Evolutionary conservation across 176 grass and related monocot species (phyloP), one percentile per base, ranked within the genome.

Genomic region (Thinopyrum elongatum): DNA sequence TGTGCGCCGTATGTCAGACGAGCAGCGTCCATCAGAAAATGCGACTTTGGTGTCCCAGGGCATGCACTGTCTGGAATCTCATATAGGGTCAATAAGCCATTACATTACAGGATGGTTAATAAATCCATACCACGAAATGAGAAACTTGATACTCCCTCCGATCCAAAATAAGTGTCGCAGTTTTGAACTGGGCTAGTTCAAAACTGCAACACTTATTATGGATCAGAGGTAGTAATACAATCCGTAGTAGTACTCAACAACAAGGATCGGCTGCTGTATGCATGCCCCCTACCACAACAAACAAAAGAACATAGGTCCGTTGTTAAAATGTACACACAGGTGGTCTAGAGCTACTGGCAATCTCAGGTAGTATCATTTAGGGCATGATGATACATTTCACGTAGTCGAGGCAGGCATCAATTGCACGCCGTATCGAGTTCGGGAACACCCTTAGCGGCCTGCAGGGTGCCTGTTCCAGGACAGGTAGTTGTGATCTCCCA

Each of bases 401-500:
- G 0, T 53, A 53, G 70, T 25, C 25, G 57, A 22, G 34, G 47
- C 73, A 3, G 55, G 55, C 55, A 58, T 3, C 7, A 9, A 70
- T 69, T 65, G 58, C 28, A 72, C 23, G 34, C 60, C 2, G 9
- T 39, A 78, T 60, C 64, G 28, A 42, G 28, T 66, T 49, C 27
- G 12, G 12, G 22, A 65, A 53, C 9, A 65, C 63, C 62, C 70
- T 89, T 67, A 97, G 51, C 70, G 77, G 41, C 90, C 92, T 62
- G 66, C 66, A 36, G 90, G 69, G 78, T 77, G 81, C 77, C 95
- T 93, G 73, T 97, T 97, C 95, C 95, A 97, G 65, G 95, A 97
- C 68, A 97, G 76, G 80, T 89, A 94, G 39, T 91, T 87, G 78
- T 93, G 95, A 72, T 97, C 90, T 75, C 95, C 95, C 79, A 94